A percentile compares a stretch with the other conserved stretches of the same genome.
Evolutionary conservation across 805 yeast genomes (phyloP).

Genomic region (Ogataea glucozyma): DNA sequence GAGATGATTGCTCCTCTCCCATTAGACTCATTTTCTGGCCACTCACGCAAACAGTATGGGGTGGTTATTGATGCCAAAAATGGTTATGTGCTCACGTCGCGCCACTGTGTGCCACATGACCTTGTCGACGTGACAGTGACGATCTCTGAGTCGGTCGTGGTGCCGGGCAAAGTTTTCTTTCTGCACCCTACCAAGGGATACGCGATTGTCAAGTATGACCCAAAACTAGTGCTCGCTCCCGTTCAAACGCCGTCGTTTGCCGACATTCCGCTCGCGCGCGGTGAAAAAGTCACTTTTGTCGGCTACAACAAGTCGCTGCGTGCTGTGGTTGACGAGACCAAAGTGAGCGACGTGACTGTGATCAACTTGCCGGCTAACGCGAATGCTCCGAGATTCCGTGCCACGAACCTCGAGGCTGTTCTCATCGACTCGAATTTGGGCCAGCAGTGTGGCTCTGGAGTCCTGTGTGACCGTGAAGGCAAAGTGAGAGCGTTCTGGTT

Average conservation of each 20-base stretch:
- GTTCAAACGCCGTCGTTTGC: conserved; percentile 68
- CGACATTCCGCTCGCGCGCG: conserved; percentile 59
- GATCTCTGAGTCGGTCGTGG: conserved; percentile 80
- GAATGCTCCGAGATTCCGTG: conserved; percentile 77
- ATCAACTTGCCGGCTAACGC: conserved; percentile 70
- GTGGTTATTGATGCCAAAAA: conserved; percentile 76
- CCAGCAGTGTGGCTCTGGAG: conserved; percentile 73
- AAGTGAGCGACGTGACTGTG: conserved; percentile 74
- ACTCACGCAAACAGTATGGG: conserved; percentile 67
- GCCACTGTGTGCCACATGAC: conserved; percentile 82
- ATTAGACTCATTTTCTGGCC: conserved; percentile 71
- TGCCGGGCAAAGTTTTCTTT: conserved; percentile 79
- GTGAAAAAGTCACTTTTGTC: conserved; percentile 74
- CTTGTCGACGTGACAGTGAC: conserved; percentile 72
- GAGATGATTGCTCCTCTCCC: conserved; percentile 64
- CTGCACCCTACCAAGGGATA: conserved; percentile 87
- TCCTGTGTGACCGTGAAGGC: conserved; percentile 75
- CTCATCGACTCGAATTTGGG: conserved; percentile 72
- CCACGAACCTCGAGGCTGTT: conserved; percentile 77
- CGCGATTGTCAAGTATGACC: conserved; percentile 82
- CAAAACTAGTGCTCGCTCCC: conserved; percentile 68
- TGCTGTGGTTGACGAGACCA: conserved; percentile 71
- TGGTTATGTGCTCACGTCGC: conserved; percentile 78
- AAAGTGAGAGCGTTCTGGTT: conserved; percentile 84
- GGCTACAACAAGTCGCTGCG: conserved; percentile 76